A percentile compares a stretch with the other conserved stretches of the same genome.
phyloP scores from a whole-genome alignment of 2,329 filamentous ascomycete species.

The Arthrinium phaeospermum region DNA sequence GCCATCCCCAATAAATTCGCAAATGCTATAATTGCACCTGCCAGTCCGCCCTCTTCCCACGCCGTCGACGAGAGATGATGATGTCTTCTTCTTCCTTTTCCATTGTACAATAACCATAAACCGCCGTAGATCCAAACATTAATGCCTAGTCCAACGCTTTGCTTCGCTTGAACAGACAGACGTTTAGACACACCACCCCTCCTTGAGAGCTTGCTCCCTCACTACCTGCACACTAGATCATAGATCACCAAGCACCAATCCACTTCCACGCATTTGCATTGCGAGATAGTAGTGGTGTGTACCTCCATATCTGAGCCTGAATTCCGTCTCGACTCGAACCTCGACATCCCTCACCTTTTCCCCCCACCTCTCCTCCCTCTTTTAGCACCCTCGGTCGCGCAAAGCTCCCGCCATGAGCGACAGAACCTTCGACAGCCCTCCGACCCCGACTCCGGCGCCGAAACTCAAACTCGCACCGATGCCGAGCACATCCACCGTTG shows the following conservation, averaged over 20 bases:
- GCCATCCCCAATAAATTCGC: neutral
- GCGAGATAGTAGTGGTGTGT: neutral
- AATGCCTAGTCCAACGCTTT: constrained; percentile 3
- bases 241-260: neutral
- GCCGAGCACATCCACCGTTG: constrained; percentile 13
- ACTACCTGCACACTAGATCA: constrained; percentile 5
- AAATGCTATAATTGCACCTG: constrained; percentile 14
- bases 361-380: neutral
- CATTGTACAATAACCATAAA: constrained; percentile 8
- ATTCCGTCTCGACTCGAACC: neutral
- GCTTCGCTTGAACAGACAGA: neutral
- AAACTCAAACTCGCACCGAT: constrained; percentile 2
- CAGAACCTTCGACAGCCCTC: constrained; percentile 3
- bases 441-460: constrained; percentile 11
- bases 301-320: neutral
- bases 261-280: constrained; percentile 13
- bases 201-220: neutral
- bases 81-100: neutral
- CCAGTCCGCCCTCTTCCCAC: constrained; percentile 1
- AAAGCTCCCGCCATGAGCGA: neutral
- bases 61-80: constrained; percentile 3
- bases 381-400: neutral
- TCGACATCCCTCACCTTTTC: neutral
- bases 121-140: neutral
- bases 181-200: neutral